Evolutionary conservation across 805 yeast species (phyloP).

Genomic region (Cyberlindnera saturnus): DNA sequence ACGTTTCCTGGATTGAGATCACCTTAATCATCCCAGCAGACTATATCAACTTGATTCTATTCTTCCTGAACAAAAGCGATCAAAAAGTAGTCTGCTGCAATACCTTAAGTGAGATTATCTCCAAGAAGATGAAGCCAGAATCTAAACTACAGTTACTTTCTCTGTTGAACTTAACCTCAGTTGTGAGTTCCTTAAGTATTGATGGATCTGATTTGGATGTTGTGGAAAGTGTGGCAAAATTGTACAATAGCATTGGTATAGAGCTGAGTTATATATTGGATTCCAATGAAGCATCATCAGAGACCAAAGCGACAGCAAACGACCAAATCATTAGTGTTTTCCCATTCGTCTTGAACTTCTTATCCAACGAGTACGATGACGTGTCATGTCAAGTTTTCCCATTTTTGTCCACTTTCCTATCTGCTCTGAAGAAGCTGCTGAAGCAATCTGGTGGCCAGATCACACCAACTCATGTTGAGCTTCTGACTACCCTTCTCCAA

Average conservation of each 20-base stretch:
- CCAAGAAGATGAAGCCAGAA: slow-evolving; percentile 73
- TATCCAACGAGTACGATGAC: slow-evolving; percentile 84
- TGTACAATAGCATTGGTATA: slow-evolving; percentile 65
- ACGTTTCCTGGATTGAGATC: slow-evolving; percentile 77
- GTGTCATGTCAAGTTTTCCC: slow-evolving; percentile 79
- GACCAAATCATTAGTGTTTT: slow-evolving; percentile 53
- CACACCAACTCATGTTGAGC: slow-evolving; percentile 36
- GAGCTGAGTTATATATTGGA: slow-evolving; percentile 73
- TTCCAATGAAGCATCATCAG: slow-evolving; percentile 37
- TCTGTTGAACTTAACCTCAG: slow-evolving; percentile 58
- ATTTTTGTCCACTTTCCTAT: slow-evolving; percentile 67
- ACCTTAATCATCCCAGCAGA: slow-evolving; percentile 19
- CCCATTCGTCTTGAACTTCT: slow-evolving; percentile 66
- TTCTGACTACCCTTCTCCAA: slow-evolving; percentile 57
- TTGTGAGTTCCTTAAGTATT: slow-evolving; percentile 35
- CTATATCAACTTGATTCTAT: slow-evolving; percentile 43
- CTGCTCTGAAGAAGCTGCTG: slow-evolving; percentile 55
- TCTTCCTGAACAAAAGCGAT: slow-evolving; percentile 41
- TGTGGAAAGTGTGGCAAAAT: slow-evolving; percentile 67
- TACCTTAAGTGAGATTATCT: slow-evolving; percentile 56
- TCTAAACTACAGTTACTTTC: slow-evolving; percentile 59
- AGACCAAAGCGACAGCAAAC: slow-evolving; percentile 33
- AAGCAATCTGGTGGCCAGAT: slow-evolving; percentile 34
- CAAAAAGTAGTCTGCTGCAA: slow-evolving; percentile 25
- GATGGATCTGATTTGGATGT: slow-evolving; percentile 56